Evolutionary conservation across 805 yeast species (phyloP), one percentile per base, ranked within the genome.

Genomic region (Yamadazyma takamatsuzukensis): DNA sequence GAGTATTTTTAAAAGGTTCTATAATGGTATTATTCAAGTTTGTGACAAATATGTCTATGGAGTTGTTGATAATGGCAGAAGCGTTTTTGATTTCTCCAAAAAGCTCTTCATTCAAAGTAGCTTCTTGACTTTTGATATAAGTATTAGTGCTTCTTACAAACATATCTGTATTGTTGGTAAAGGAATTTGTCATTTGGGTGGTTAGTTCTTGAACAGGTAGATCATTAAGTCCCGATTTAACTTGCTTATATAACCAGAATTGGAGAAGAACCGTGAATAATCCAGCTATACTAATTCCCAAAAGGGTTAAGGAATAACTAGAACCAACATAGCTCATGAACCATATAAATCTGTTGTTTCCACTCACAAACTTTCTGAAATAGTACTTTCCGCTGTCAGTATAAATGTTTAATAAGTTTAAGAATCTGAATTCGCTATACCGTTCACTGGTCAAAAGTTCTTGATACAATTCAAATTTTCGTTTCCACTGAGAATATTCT

Each of bases 41-140:
- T 3, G 51, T 58, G 31, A 81, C 66, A 53, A 88, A 80, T 1
- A 54, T 58, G 14, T 68, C 56, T 1, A 86, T 64, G 0, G 95
- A 83, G 6, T 56, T 40, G 48, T 85, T 85, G 2, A 87, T 56
- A 0, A 80, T 52, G 0, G 53, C 45, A 0, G 93, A 74, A 0
- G 87, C 70, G 1, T 65, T 62, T 32, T 69, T 65, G 1, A 85
- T 68, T 75, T 83, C 74, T 0, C 84, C 83, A 40, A 89, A 76
- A 11, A 87, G 41, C 22, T 78, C 73, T 3, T 68, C 59, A 54
- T 93, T 93, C 19, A 88, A 56, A 3, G 52, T 51, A 1, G 42
- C 41, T 48, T 83, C 79, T 25, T 78, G 70, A 0, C 41, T 32
- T 5, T 53, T 43, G 6, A 89, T 59, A 36, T 74, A 75, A 0